phyloP scores from a whole-genome alignment of 1,139 yeast species.

The Spathaspora sp. region DNA sequence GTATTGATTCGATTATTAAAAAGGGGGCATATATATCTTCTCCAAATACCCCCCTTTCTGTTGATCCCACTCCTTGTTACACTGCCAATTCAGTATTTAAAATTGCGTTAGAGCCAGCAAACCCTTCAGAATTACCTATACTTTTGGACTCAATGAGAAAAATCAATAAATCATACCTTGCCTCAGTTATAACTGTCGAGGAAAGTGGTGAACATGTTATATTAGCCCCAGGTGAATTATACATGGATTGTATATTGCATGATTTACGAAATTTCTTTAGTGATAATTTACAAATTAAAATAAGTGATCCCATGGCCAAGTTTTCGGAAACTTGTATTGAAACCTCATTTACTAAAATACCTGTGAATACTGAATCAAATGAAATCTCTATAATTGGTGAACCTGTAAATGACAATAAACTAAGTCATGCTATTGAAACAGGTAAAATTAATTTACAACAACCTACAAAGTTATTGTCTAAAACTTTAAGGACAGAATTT shows the following conservation, averaged over 20 bases:
- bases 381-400: conserved; percentile 74
- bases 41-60: conserved; percentile 4
- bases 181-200: conserved; percentile 68
- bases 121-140: conserved; percentile 76
- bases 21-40: conserved; percentile 55
- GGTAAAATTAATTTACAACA: conserved; percentile 44
- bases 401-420: conserved; percentile 55
- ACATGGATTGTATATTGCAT: conserved; percentile 79
- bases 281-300: conserved; percentile 65
- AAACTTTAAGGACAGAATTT: conserved; percentile 54
- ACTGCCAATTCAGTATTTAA: conserved; percentile 65
- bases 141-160: conserved; percentile 67
- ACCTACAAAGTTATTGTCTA: conserved; percentile 47
- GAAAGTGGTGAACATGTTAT: conserved; percentile 88
- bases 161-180: conserved; percentile 62
- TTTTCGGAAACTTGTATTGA: conserved; percentile 78
- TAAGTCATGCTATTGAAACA: conserved; percentile 57
- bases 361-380: conserved; percentile 53
- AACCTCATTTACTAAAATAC: conserved; percentile 64
- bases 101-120: conserved; percentile 78
- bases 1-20: conserved; percentile 53
- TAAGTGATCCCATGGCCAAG: conserved; percentile 80
- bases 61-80: conserved; percentile 33
- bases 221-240: conserved; percentile 83
- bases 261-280: conserved; percentile 67